Base-by-base conservation (phyloP, 2,329 filamentous ascomycete genomes). In the Emydomyces testavorans region DNA sequence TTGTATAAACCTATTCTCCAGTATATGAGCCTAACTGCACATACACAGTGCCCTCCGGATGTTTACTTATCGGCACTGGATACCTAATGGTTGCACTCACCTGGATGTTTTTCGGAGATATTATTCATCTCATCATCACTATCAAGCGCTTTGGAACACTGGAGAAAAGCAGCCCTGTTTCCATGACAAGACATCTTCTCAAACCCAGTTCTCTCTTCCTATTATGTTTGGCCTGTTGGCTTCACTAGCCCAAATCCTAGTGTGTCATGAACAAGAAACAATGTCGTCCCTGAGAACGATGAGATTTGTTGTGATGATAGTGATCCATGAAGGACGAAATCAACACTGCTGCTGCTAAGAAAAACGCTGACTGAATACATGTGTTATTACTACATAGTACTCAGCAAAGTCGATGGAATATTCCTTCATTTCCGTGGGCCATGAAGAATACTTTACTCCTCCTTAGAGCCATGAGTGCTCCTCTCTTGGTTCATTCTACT, bases 101-200 rank as follows among this genome's bases (percentile, higher is more conserved):
- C 39, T 37, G 21, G 38, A 8, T 21, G 37, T 28, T 48, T 48
- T 24, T 48, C 46, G 36, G 24, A 40, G 21, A 26, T 40, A 15
- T 26, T 48, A 21, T 15, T 29, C 29, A 42, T 43, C 20, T 48
- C 46, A 4, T 43, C 46, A 13, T 42, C 46, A 36, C 39, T 42
- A 15, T 42, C 46, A 11, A 36, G 28, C 4, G 29, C 46, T 23
- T 8, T 42, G 37, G 46, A 48, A 29, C 46, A 48, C 37, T 48
- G 29, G 15, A 48, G 46, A 43, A 48, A 48, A 37, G 37, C 42
- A 28, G 37, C 45, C 26, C 28, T 47, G 45, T 34, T 40, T 23
- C 45, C 45, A 47, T 47, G 28, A 16, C 45, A 47, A 40, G 45
- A 18, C 45, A 47, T 47, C 20, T 34, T 47, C 23, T 23, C 28